Percentiles rank a stretch among this genome's conserved stretches.
Conservation (phyloP, 1,284 basidiomycete species). For the Blastosporella zonata region DNA sequence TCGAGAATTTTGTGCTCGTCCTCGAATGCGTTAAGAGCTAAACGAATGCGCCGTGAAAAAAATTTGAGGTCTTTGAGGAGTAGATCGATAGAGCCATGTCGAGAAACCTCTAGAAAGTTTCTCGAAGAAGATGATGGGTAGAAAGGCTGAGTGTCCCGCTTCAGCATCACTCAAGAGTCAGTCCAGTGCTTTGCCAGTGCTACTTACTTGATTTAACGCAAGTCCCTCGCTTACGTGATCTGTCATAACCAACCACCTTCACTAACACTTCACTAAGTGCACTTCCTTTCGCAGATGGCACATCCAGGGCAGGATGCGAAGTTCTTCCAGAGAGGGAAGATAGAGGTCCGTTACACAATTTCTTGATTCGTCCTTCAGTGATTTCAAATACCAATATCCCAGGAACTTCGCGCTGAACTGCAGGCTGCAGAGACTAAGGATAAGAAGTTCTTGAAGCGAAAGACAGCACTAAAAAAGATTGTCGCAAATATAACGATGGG, state of each 20-base stretch:
- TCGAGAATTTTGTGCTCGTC: slow-evolving; percentile 63
- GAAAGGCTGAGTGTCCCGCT: slow-evolving; percentile 1
- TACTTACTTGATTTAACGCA: too few species aligned
- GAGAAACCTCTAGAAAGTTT: slow-evolving; percentile 7
- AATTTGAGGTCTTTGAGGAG: slow-evolving; percentile 60
- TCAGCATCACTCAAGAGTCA: slow-evolving; percentile 1
- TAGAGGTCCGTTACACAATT: slow-evolving; percentile 57
- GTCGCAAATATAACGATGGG: slow-evolving; percentile 97
- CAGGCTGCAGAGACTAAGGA: slow-evolving; percentile 89
- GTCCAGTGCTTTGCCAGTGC: too few species aligned
- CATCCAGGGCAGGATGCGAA: slow-evolving; percentile 82
- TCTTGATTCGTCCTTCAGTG: not conserved
- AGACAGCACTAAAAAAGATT: slow-evolving; percentile 92
- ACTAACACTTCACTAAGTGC: not conserved
- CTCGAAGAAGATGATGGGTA: slow-evolving; percentile 12
- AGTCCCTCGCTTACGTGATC: slow-evolving; percentile 22
- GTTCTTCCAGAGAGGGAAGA: slow-evolving; percentile 89
- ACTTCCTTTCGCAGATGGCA: slow-evolving; percentile 40
- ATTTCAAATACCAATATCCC: slow-evolving; percentile 10
- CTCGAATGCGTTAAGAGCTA: slow-evolving; percentile 38
- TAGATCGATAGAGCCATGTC: slow-evolving; percentile 43
- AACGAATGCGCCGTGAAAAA: slow-evolving; percentile 48
- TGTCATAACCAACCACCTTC: not conserved
- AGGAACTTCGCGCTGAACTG: slow-evolving; percentile 87
- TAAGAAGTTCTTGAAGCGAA: slow-evolving; percentile 90